These are phyloP conservation scores for Madurella mycetomatis DNA, from an alignment of 2,329 filamentous ascomycete genomes.

Conservation along the genomic window DNA sequence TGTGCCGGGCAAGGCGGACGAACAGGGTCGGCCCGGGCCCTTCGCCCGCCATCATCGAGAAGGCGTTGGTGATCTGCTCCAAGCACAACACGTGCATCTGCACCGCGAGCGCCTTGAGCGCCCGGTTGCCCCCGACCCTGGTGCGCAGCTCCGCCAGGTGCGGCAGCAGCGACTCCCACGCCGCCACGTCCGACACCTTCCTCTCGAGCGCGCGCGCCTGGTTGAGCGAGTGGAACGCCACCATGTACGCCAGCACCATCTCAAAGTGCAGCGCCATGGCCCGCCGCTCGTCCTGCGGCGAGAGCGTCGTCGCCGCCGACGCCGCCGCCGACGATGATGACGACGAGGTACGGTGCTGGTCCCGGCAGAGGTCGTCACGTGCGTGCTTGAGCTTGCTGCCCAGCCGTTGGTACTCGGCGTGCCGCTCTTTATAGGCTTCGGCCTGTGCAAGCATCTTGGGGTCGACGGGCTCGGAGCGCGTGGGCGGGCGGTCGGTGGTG, in stretches of 20 bases:
- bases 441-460: constrained; percentile 26
- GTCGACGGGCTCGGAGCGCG: constrained; percentile 33
- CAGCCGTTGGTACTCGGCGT: constrained; percentile 36
- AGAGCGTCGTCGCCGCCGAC: constrained; percentile 26
- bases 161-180: constrained; percentile 44
- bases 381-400: constrained; percentile 52
- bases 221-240: constrained; percentile 48
- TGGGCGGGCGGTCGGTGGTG: constrained; percentile 35
- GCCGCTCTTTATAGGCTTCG: constrained; percentile 33
- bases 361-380: constrained; percentile 43
- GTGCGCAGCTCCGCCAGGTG: constrained; percentile 40
- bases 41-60: not conserved
- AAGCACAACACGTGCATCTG: constrained; percentile 43
- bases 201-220: constrained; percentile 41
- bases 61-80: constrained; percentile 37
- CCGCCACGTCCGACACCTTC: constrained; percentile 37
- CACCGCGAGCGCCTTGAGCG: constrained; percentile 38
- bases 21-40: constrained; percentile 31
- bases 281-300: constrained; percentile 37
- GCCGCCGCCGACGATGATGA: constrained; percentile 10
- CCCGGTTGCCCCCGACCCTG: constrained; percentile 33
- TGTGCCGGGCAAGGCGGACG: constrained; percentile 29
- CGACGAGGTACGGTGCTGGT: not conserved
- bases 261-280: constrained; percentile 44
- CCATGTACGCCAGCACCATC: constrained; percentile 50